A percentile compares a stretch with the other conserved stretches of the same genome.
phyloP scores from a whole-genome alignment of 1,284 basidiomycete species.

The Coniferiporia sulphurascens region DNA sequence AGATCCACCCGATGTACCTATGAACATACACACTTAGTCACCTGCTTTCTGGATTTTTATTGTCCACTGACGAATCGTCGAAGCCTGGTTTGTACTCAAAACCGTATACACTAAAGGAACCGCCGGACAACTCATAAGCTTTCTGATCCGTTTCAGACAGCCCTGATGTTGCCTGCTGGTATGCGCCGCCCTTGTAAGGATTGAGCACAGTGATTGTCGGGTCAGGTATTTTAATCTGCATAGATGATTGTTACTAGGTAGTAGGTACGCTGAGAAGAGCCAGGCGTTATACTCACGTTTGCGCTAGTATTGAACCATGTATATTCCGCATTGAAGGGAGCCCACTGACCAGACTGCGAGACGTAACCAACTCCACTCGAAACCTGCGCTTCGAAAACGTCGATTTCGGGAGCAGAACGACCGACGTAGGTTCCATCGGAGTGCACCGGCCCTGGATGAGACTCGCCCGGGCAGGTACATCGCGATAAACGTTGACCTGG shows the following conservation, averaged over 20 bases:
- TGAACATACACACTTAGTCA: background rate
- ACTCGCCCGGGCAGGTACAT: constrained; percentile 78
- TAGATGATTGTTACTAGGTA: background rate
- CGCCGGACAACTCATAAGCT: constrained; percentile 23
- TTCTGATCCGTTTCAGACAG: constrained; percentile 39
- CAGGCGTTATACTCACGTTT: constrained; percentile 21
- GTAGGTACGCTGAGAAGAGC: background rate
- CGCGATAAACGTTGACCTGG: constrained; percentile 77
- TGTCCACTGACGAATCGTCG: constrained; percentile 31
- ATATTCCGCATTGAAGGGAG: constrained; percentile 37
- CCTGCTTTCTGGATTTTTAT: constrained; percentile 15
- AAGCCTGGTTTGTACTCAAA: constrained; percentile 51
- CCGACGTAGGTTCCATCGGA: constrained; percentile 61
- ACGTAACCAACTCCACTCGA: constrained; percentile 39
- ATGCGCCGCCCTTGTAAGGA: constrained; percentile 39
- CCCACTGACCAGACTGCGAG: constrained; percentile 46
- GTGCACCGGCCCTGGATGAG: constrained; percentile 75
- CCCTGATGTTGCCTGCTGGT: constrained; percentile 62
- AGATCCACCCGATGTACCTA: constrained; percentile 75
- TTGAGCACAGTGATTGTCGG: constrained; percentile 37
- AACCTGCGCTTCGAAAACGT: constrained; percentile 68
- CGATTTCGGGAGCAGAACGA: constrained; percentile 84
- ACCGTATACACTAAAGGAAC: constrained; percentile 36
- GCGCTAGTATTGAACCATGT: constrained; percentile 36
- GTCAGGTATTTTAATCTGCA: constrained; percentile 35